Conservation (phyloP, 306 rosid genomes). For the Trifolium fragiferum region DNA sequence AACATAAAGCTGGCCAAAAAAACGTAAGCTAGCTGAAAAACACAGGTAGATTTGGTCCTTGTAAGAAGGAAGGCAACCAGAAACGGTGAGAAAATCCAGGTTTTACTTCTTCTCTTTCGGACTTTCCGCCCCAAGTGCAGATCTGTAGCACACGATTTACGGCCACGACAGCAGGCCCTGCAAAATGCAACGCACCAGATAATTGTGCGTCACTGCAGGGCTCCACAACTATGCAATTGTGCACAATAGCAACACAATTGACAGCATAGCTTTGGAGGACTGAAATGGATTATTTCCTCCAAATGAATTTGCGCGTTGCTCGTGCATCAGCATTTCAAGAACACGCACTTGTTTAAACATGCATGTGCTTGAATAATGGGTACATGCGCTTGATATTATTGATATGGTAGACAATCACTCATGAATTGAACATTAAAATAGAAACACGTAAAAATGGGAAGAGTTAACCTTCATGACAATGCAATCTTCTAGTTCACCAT, state of each 20-base stretch:
- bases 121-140: background rate
- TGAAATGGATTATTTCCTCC: background rate
- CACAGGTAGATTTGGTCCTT: background rate
- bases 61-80: background rate
- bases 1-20: background rate
- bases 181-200: background rate
- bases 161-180: background rate
- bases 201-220: background rate
- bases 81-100: background rate
- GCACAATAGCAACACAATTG: background rate
- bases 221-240: background rate
- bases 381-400: background rate
- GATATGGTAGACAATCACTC: background rate
- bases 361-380: background rate
- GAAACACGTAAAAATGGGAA: background rate
- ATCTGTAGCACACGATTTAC: background rate
- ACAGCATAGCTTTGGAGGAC: conserved; percentile 3
- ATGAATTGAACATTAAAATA: background rate
- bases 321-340: background rate
- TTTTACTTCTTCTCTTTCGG: background rate
- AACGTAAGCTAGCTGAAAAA: background rate
- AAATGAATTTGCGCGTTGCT: background rate
- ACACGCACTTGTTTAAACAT: background rate
- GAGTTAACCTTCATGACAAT: conserved; percentile 87
- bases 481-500: conserved; percentile 87